Evolutionary conservation across 441 rosid species (phyloP), one percentile per base, ranked within the genome.

Genomic region (Pelargonium cotyledonis): DNA sequence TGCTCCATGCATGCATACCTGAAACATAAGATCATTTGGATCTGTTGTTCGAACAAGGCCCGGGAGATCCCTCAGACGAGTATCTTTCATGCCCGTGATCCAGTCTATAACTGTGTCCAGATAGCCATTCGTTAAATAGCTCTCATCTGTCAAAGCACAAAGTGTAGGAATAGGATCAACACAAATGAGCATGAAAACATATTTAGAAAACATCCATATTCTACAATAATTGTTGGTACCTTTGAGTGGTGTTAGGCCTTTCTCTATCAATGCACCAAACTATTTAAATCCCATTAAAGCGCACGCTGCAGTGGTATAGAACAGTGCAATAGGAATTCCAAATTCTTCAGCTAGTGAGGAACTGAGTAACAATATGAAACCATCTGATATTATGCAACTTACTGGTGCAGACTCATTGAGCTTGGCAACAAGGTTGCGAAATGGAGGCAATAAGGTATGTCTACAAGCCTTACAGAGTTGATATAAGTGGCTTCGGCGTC

Each of bases 371-470:
- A 70, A 35, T 73, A 78, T 66, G 0, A 43, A 26, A 2, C 70
- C 75, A 67, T 78, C 80, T 4, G 75, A 65, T 4, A 78, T 43
- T 4, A 76, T 65, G 35, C 80, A 76, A 46, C 62, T 71, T 38
- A 81, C 82, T 0, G 65, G 61, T n/a, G n/a, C n/a, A n/a, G n/a
- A n/a, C 10, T 65, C 26, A 31, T 78, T 78, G 31, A 81, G 46
- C n/a, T n/a, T n/a, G n/a, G n/a, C n/a, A n/a, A n/a, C n/a, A n/a
- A n/a, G n/a, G n/a, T 78, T 66, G 49, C 31, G 61, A 31, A 81
- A 78, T 23, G 84, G 82, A 21, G 15, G 65, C 57, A 76, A 68
- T 65, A 73, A 73, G 12, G 55, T 71, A 58, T 75, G 76, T 44
- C 9, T 0, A n/a, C n/a, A n/a, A n/a, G n/a, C n/a, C n/a, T n/a